These are phyloP conservation scores for Trypanosoma rangeli DNA, from an alignment of 208 protist genomes.

Conservation along the genomic window DNA sequence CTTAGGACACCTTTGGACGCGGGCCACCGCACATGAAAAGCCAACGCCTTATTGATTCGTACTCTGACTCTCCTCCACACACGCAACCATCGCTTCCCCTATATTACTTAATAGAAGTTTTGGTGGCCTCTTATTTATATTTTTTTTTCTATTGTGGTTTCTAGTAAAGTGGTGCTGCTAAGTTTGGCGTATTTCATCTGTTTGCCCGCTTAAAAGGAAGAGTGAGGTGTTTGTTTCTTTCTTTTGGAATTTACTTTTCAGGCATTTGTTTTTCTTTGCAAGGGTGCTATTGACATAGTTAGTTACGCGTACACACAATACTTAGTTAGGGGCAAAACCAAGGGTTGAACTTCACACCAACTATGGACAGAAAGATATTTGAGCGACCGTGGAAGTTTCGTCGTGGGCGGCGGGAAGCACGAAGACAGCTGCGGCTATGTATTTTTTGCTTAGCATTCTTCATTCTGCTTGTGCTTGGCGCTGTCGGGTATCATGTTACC, in stretches of 20 bases:
- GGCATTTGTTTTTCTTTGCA: no score
- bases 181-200: no score
- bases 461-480: not conserved
- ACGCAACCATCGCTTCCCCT: not conserved
- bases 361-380: not conserved
- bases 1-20: conserved; percentile 36
- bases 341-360: not conserved
- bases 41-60: conserved; percentile 25
- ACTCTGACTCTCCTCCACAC: conserved; percentile 13
- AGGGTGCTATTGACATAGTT: not conserved
- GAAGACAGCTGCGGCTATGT: not conserved
- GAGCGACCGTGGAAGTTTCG: not conserved
- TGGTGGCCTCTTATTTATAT: no score
- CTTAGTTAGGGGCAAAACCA: not conserved
- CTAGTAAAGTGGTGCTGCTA: no score
- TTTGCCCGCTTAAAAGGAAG: no score
- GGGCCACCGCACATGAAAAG: conserved; percentile 22
- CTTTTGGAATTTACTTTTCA: not conserved
- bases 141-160: no score
- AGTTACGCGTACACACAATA: not conserved
- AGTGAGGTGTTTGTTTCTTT: conserved; percentile 4
- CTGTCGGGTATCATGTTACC: not conserved
- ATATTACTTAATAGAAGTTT: no score
- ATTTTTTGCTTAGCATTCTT: not conserved
- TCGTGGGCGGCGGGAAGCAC: not conserved